A percentile compares a stretch with the other conserved stretches of the same genome.
phyloP scores from a whole-genome alignment of 2,329 filamentous ascomycete species.

The Diaporthe vexans region DNA sequence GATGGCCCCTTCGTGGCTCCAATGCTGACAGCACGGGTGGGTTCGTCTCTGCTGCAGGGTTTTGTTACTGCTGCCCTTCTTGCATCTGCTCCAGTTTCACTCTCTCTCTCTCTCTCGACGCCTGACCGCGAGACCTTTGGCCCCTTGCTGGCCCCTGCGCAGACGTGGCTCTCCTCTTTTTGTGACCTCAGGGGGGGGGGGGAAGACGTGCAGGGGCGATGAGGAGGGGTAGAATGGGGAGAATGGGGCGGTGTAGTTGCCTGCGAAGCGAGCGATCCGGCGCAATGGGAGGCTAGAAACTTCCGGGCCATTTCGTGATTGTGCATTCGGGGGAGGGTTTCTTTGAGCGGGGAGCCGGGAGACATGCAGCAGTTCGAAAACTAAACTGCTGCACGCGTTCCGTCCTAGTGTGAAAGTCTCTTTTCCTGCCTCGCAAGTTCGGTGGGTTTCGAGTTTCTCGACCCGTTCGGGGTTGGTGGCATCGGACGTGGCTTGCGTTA shows the following conservation, averaged over 20 bases:
- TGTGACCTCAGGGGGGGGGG: constrained; percentile 27
- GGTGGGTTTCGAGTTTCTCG: constrained; percentile 1
- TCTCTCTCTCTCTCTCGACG: background rate
- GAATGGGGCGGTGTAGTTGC: constrained; percentile 31
- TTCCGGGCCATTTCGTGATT: constrained; percentile 25
- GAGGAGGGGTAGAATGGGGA: background rate
- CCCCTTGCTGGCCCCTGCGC: background rate
- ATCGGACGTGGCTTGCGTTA: constrained; percentile 12
- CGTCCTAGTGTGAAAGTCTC: background rate
- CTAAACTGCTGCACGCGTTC: background rate
- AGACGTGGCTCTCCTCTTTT: background rate
- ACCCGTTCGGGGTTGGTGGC: background rate
- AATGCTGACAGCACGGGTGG: constrained; percentile 31
- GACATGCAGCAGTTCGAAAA: background rate
- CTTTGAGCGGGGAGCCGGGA: constrained; percentile 8
- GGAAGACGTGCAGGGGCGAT: background rate
- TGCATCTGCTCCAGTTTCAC: background rate
- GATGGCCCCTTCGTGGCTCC: constrained; percentile 32
- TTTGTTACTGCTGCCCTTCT: background rate
- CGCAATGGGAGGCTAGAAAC: constrained; percentile 12
- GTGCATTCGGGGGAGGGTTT: background rate
- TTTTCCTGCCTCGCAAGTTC: constrained; percentile 1
- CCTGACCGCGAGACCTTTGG: background rate
- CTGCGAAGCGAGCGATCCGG: constrained; percentile 15
- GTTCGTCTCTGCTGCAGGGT: background rate